Percentiles rank a stretch among this genome's conserved stretches.
Conservation (phyloP, 495 filamentous ascomycete genomes). For the Echria macrotheca region DNA sequence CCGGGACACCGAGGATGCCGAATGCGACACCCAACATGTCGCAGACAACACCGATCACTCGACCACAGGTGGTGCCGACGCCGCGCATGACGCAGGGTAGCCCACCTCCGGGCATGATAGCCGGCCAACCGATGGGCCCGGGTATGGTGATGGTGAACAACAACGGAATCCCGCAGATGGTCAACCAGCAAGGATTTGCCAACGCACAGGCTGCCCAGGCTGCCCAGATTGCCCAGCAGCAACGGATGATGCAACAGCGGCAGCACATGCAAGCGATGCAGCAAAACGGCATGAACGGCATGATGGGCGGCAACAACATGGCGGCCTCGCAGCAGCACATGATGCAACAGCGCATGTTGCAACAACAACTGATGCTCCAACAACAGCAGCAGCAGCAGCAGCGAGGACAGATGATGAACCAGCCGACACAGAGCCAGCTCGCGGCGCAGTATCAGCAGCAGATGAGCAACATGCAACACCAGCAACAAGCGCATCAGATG, state of each 20-base stretch:
- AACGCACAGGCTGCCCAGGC: slow-evolving; percentile 15
- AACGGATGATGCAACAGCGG: slow-evolving; percentile 48
- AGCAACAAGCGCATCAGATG: slow-evolving; percentile 21
- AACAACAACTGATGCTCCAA: slow-evolving; percentile 28
- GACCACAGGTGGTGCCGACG: slow-evolving; percentile 60
- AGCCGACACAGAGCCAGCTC: slow-evolving; percentile 19
- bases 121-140: slow-evolving; percentile 47
- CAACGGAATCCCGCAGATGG: slow-evolving; percentile 39
- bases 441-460: slow-evolving; percentile 30
- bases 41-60: slow-evolving; percentile 65
- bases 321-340: slow-evolving; percentile 31
- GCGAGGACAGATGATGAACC: slow-evolving; percentile 25
- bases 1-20: slow-evolving; percentile 76
- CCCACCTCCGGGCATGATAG: slow-evolving; percentile 55
- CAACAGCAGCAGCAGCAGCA: slow-evolving; percentile 34
- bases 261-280: slow-evolving; percentile 33
- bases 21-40: slow-evolving; percentile 73
- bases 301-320: slow-evolving; percentile 21
- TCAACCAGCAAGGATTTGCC: slow-evolving; percentile 16
- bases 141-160: slow-evolving; percentile 45
- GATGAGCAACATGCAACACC: slow-evolving; percentile 28
- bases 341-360: slow-evolving; percentile 26
- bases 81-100: slow-evolving; percentile 69
- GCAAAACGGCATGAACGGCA: slow-evolving; percentile 35
- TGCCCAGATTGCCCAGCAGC: slow-evolving; percentile 48